Base-by-base conservation (phyloP, 345 rosid species). In the Brassica rapa region DNA sequence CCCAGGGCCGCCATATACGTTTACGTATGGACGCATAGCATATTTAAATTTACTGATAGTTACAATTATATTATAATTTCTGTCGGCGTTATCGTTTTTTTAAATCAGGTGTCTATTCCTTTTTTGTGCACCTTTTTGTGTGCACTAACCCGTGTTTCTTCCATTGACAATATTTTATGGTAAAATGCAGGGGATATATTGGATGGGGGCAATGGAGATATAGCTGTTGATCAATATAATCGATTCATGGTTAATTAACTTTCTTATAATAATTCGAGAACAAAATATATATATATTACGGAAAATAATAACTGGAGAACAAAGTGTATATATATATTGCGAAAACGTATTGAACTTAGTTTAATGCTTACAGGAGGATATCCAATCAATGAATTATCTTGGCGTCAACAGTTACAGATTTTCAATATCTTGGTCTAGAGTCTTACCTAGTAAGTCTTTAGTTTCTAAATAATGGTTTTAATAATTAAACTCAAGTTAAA, bases 371-470 rank as follows among this genome's bases (percentile, higher is more conserved):
- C 85, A 90, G 94, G 91, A 88, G 61, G 98, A 91, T 57, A 59
- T 88, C 62, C 83, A 83, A 53, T 82, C 88, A 32, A 91, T 89
- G 98, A 78, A 72, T 7, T 62, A 67, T 27, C 83, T 91, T 24
- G 93, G 94, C 35, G 88, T 85, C 62, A 82, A 87, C 70, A 88
- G 91, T 84, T 91, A 89, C 53, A 83, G 94, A 19, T 89, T 93
- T 80, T 91, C 95, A 11, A 88, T 90, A 66, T 90, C 98, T 41
- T 89, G 95, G 98, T 86, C 97, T 5, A 82, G 97, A 83, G 59
- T 91, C 68, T 84, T 93, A 75, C 93, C 98, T 3, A 82, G 98
- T 93, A 77, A 84, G 91, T 57, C 61, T 16, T 57, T 29, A 16
- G 19, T 73, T 41, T 74, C 24, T 21, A 69, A 64, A 23, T 16